Conservation (phyloP, 345 rosid species). For the Melastoma malabathricum region DNA sequence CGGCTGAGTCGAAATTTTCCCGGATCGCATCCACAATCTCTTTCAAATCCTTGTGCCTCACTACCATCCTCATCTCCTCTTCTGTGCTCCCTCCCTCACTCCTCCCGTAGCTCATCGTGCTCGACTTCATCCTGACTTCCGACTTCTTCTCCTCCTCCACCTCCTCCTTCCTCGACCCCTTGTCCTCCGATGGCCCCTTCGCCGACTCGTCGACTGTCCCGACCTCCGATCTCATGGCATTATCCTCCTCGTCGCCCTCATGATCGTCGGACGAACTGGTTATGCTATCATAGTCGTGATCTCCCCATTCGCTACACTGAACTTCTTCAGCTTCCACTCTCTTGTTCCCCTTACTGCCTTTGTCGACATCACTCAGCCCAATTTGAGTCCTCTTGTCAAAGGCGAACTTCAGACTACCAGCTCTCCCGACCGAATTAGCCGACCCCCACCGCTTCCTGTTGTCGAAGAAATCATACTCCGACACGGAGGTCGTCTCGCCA, state of each 20-base stretch:
- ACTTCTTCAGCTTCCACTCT: constrained; percentile 86
- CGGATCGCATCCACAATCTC: constrained; percentile 77
- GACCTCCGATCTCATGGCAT: constrained; percentile 54
- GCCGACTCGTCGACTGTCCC: constrained; percentile 27
- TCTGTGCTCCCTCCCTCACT: background rate
- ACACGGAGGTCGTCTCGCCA: constrained; percentile 34
- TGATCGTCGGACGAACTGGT: constrained; percentile 43
- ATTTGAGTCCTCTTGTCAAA: too few species aligned
- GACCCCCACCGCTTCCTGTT: background rate
- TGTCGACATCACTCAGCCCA: too few species aligned
- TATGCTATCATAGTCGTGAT: constrained; percentile 52
- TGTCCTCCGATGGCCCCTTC: constrained; percentile 1
- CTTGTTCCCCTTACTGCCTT: constrained; percentile 20
- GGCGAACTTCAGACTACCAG: too few species aligned
- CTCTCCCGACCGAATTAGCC: too few species aligned
- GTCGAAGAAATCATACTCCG: constrained; percentile 55
- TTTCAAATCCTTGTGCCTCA: constrained; percentile 85
- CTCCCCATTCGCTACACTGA: constrained; percentile 94
- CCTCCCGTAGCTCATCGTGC: constrained; percentile 32
- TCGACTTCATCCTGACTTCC: background rate
- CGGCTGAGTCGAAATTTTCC: constrained; percentile 75
- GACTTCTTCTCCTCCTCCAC: constrained; percentile 16
- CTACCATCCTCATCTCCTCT: constrained; percentile 65
- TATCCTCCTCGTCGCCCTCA: constrained; percentile 23
- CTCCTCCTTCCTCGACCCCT: constrained; percentile 5